These are phyloP conservation scores for Curvularia verruculosa DNA, from an alignment of 2,329 filamentous ascomycete genomes.

Conservation along the genomic window DNA sequence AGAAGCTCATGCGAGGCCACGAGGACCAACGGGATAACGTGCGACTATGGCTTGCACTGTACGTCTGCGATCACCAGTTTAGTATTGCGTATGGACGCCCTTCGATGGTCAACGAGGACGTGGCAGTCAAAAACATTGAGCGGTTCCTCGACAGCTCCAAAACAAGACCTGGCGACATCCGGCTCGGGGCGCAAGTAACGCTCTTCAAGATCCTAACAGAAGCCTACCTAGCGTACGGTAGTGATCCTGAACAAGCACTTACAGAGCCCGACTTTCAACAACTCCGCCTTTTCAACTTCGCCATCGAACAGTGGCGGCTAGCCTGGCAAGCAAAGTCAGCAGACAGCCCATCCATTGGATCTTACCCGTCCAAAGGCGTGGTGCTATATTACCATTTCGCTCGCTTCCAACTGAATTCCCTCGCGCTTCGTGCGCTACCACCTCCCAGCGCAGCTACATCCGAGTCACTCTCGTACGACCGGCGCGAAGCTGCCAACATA, in stretches of 20 bases:
- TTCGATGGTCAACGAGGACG: constrained; percentile 49
- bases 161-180: constrained; percentile 38
- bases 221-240: constrained; percentile 43
- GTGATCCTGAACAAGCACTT: constrained; percentile 46
- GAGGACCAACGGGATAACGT: constrained; percentile 46
- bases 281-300: constrained; percentile 50
- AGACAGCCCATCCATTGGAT: constrained; percentile 37
- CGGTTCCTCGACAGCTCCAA: constrained; percentile 37
- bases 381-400: constrained; percentile 62
- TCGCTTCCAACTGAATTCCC: constrained; percentile 60
- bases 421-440: constrained; percentile 53
- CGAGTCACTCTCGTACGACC: constrained; percentile 51
- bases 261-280: constrained; percentile 48
- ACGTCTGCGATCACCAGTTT: constrained; percentile 51
- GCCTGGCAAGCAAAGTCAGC: constrained; percentile 46
- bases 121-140: constrained; percentile 47
- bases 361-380: constrained; percentile 56
- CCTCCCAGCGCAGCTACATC: constrained; percentile 54
- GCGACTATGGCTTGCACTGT: constrained; percentile 50
- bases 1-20: constrained; percentile 44
- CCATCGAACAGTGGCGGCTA: constrained; percentile 53
- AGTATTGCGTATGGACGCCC: constrained; percentile 51
- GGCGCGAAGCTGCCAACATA: constrained; percentile 48
- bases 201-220: constrained; percentile 44
- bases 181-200: constrained; percentile 40